phyloP scores from a whole-genome alignment of 140 eudicot species.

The Flaveria floridana region DNA sequence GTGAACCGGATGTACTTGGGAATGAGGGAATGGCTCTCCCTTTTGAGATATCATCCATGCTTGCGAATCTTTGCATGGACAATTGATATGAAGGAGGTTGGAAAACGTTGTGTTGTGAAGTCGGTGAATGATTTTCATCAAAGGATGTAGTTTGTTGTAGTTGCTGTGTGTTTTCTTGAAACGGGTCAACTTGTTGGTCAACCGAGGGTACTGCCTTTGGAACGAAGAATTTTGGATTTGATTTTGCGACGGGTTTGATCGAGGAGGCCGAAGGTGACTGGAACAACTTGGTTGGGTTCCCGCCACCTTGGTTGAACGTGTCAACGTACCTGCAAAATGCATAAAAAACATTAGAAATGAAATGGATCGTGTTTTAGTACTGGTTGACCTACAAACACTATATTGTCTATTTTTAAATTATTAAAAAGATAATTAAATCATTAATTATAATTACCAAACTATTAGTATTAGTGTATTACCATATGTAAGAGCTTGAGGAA shows the following conservation, averaged over 20 bases:
- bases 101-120: constrained; percentile 33
- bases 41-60: constrained; percentile 62
- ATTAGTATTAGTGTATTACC: not conserved
- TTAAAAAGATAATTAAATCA: not conserved
- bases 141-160: constrained; percentile 26
- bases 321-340: constrained; percentile 73
- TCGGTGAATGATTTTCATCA: constrained; percentile 40
- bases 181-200: constrained; percentile 38
- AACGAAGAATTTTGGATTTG: constrained; percentile 73
- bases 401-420: not conserved
- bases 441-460: not conserved
- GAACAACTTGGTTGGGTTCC: constrained; percentile 66
- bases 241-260: constrained; percentile 42
- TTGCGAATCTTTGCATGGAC: constrained; percentile 71
- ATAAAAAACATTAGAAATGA: not conserved
- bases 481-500: not conserved
- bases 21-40: constrained; percentile 33
- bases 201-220: constrained; percentile 53
- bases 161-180: constrained; percentile 29
- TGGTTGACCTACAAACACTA: not conserved
- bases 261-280: constrained; percentile 66
- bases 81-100: constrained; percentile 48
- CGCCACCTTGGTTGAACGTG: constrained; percentile 90
- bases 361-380: not conserved
- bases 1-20: constrained; percentile 37